Evolutionary conservation across 2,329 filamentous ascomycete species (phyloP).

Genomic region (Pseudodiploospora longispora): DNA sequence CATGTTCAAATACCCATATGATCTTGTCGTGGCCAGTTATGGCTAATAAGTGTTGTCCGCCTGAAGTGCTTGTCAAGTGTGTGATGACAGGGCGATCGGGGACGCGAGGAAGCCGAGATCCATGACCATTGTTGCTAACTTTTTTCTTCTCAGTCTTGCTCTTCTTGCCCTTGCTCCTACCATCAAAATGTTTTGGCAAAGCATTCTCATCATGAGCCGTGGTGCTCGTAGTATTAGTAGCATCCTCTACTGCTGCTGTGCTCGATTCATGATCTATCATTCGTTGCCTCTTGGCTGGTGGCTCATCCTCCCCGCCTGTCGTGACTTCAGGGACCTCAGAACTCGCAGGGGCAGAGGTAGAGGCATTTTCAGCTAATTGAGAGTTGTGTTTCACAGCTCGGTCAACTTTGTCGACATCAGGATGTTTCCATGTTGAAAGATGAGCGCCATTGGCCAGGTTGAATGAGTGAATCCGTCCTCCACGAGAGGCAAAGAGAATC

Average conservation of each 20-base stretch:
- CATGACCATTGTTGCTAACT: slow-evolving; percentile 1
- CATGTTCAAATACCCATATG: slow-evolving; percentile 71
- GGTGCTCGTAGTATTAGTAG: slow-evolving; percentile 9
- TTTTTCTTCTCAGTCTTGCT: slow-evolving; percentile 13
- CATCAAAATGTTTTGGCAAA: slow-evolving; percentile 13
- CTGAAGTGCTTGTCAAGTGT: slow-evolving; percentile 54
- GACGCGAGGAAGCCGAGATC: slow-evolving; percentile 21
- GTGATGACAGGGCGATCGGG: slow-evolving; percentile 58
- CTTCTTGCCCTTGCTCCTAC: slow-evolving; percentile 20
- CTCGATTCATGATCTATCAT: slow-evolving; percentile 14
- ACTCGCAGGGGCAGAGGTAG: too few species aligned
- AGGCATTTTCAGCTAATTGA: too few species aligned
- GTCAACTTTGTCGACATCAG: slow-evolving; percentile 28
- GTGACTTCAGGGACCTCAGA: not conserved
- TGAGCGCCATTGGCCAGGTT: slow-evolving; percentile 47
- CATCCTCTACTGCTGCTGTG: slow-evolving; percentile 13
- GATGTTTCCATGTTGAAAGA: slow-evolving; percentile 55
- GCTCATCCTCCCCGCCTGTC: slow-evolving; percentile 19
- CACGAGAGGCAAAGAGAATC: slow-evolving; percentile 65
- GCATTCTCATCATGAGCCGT: slow-evolving; percentile 8
- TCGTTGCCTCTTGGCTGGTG: slow-evolving; percentile 29
- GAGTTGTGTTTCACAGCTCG: slow-evolving; percentile 18
- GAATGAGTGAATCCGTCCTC: slow-evolving; percentile 63
- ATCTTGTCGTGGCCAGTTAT: slow-evolving; percentile 89
- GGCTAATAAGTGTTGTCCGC: slow-evolving; percentile 62